These are phyloP conservation scores for Echites panduratus DNA, from an alignment of 257 asterid species.

Conservation along the genomic window DNA sequence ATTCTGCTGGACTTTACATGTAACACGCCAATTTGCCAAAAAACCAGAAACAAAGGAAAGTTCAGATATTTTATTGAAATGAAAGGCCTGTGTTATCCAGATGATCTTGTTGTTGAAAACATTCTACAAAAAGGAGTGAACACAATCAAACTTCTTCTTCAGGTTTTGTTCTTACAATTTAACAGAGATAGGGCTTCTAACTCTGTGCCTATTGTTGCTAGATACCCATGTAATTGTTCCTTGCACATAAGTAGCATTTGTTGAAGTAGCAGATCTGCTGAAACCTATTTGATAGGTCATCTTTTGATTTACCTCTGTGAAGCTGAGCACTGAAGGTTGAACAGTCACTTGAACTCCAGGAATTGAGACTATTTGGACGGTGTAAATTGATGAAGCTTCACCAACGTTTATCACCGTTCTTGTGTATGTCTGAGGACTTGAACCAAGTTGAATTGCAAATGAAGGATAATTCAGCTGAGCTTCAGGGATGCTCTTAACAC, in stretches of 20 bases:
- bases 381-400: conserved; percentile 18
- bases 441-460: conserved; percentile 21
- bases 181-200: conserved; percentile 24
- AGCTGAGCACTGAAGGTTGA: conserved; percentile 11
- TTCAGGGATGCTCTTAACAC: conserved; percentile 18
- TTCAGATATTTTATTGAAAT: background rate
- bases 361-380: background rate
- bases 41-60: background rate
- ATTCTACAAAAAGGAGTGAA: background rate
- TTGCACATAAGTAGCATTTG: background rate
- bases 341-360: conserved; percentile 19
- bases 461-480: conserved; percentile 37
- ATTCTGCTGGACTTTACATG: background rate
- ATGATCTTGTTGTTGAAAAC: background rate
- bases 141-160: background rate
- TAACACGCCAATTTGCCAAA: background rate
- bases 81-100: background rate
- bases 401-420: conserved; percentile 32
- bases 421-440: conserved; percentile 10
- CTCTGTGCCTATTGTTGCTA: background rate
- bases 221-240: conserved; percentile 24
- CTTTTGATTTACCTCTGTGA: conserved; percentile 15
- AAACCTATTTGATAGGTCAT: conserved; percentile 19
- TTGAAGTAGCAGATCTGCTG: conserved; percentile 3
- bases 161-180: conserved; percentile 1